Percentiles rank a stretch among this genome's conserved stretches.
Evolutionary conservation across 768 basidiomycete species (phyloP).

Genomic region (Tulasnella sp.): DNA sequence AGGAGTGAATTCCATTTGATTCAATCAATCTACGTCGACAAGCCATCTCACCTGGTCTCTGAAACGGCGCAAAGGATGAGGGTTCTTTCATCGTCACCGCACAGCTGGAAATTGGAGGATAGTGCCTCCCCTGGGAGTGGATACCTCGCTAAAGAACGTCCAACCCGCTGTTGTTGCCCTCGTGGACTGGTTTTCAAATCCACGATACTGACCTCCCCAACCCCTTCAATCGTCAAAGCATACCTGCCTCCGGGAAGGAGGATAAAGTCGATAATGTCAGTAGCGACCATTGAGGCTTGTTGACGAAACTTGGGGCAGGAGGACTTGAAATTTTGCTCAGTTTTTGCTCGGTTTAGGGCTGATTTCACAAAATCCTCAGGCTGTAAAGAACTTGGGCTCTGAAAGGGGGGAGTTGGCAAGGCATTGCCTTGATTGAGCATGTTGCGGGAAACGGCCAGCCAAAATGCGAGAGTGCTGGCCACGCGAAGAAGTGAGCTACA

Average conservation of each 20-base stretch:
- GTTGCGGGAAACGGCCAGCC: background rate
- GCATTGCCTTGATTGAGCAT: constrained; percentile 3
- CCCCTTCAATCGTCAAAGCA: constrained; percentile 19
- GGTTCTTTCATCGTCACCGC: constrained; percentile 15
- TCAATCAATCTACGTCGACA: background rate
- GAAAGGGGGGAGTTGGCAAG: background rate
- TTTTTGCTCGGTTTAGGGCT: background rate
- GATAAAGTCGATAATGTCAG: constrained; percentile 5
- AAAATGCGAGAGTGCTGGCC: background rate
- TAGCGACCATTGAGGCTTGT: background rate
- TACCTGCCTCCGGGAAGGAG: constrained; percentile 24
- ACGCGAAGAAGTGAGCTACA: background rate
- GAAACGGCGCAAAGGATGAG: constrained; percentile 9
- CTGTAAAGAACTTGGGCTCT: background rate
- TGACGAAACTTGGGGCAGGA: background rate
- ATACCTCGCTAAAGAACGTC: background rate
- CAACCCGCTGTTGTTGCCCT: background rate
- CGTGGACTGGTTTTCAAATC: background rate
- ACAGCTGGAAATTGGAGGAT: constrained; percentile 10
- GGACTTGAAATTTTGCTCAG: constrained; percentile 2
- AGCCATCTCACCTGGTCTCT: constrained; percentile 1
- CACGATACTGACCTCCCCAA: background rate
- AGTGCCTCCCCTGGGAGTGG: background rate
- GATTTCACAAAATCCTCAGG: constrained; percentile 4
- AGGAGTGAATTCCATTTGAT: background rate